These are phyloP conservation scores for Neofusicoccum ribis DNA, from an alignment of 2,329 filamentous ascomycete genomes.

Conservation along the genomic window DNA sequence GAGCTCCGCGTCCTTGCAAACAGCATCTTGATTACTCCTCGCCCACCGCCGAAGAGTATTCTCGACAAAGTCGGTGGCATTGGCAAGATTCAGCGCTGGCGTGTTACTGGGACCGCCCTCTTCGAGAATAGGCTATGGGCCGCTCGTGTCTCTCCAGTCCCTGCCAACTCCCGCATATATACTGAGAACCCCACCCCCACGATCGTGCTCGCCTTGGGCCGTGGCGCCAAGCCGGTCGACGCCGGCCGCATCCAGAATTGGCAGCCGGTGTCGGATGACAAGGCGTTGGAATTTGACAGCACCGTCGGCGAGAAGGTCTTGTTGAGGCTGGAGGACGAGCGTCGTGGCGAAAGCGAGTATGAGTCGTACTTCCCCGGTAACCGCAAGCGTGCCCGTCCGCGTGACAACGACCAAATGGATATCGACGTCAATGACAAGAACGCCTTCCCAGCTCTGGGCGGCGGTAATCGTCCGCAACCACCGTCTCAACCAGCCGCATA, in stretches of 20 bases:
- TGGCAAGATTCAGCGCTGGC: constrained; percentile 80
- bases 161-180: constrained; percentile 64
- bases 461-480: constrained; percentile 35
- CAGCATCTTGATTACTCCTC: constrained; percentile 85
- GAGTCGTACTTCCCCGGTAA: constrained; percentile 28
- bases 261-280: constrained; percentile 71
- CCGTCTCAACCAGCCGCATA: not conserved
- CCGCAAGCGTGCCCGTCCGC: constrained; percentile 21
- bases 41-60: constrained; percentile 69
- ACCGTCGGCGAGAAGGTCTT: constrained; percentile 84
- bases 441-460: constrained; percentile 21
- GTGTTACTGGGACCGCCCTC: constrained; percentile 73
- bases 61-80: constrained; percentile 85
- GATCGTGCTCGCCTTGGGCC: constrained; percentile 79
- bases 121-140: constrained; percentile 87
- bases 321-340: constrained; percentile 42
- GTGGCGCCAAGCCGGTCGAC: constrained; percentile 74
- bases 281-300: constrained; percentile 76
- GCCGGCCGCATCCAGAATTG: constrained; percentile 80
- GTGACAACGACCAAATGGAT: not conserved
- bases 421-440: constrained; percentile 20
- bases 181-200: constrained; percentile 77
- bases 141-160: constrained; percentile 71
- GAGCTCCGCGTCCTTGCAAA: constrained; percentile 83
- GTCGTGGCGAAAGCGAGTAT: constrained; percentile 30